Percentiles rank a stretch among this genome's conserved stretches.
These are phyloP conservation scores for Aureobasidium sp. DNA, from an alignment of 2,329 filamentous ascomycete genomes.

Conservation along the genomic window DNA sequence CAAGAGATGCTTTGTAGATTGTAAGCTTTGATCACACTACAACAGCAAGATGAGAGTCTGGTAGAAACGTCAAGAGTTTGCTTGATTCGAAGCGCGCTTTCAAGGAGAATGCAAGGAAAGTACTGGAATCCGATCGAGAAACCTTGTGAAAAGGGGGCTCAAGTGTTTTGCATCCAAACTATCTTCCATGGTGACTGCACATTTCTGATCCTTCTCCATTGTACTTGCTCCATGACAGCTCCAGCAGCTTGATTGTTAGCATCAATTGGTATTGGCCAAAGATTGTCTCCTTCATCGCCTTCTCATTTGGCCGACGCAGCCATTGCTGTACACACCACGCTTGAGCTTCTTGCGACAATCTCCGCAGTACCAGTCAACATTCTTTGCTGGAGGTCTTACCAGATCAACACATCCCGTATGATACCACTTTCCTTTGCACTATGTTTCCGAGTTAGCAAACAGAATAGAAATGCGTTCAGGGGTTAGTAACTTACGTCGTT, in stretches of 20 bases:
- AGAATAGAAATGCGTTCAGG: too few relatives aligned
- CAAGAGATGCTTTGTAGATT: too few relatives aligned
- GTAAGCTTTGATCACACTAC: too few relatives aligned
- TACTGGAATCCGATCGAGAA: too few relatives aligned
- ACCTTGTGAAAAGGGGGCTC: neutral
- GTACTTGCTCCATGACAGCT: neutral
- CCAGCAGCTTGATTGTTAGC: neutral
- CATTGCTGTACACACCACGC: neutral
- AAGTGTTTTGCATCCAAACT: neutral
- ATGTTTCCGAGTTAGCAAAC: neutral
- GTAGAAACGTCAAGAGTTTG: too few relatives aligned
- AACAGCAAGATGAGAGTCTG: too few relatives aligned
- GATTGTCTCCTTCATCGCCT: neutral
- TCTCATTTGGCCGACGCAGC: neutral
- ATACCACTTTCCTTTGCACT: neutral
- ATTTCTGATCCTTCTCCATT: neutral
- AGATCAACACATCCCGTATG: neutral
- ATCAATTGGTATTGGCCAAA: too few relatives aligned
- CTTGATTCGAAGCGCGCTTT: too few relatives aligned
- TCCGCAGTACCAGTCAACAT: neutral
- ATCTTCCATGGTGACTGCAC: neutral
- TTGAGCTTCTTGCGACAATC: neutral
- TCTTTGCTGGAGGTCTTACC: neutral
- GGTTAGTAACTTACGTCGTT: neutral
- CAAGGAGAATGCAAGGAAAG: too few relatives aligned